Evolutionary conservation across 345 rosid species (phyloP), one percentile per base, ranked within the genome.

Genomic region (Pistacia atlantica): DNA sequence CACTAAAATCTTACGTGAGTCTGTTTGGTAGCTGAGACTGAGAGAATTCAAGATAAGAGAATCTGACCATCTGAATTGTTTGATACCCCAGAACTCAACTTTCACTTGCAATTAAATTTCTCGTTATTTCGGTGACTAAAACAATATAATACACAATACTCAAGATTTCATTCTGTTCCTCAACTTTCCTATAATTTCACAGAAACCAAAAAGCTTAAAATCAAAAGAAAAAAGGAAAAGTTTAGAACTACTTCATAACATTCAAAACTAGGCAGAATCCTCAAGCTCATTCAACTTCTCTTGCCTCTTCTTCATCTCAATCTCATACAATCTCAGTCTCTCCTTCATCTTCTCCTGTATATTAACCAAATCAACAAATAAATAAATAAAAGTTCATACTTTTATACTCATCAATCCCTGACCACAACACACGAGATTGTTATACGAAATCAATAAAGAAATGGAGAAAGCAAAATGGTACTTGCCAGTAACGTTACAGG

Each of bases 321-420:
- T 80, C 85, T 94, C 94, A 77, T 91, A 91, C 63, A 79, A 76
- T 78, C 70, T 87, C 86, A 94, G 81, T 68, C 91, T 82, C 84
- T 94, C 91, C 65, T 92, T 90, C 97, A 89, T 87, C 84, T 79
- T 92, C 90, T 86, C 91, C 97, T 93, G 86, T 70, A 58, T 54
- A 55, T 49, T 55, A 71, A 13, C 13, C 7, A 42, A 42, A 42
- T 38, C 42, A 38, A 42, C 6, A 42, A 42, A 42, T 1, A 42
- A 42, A 42, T 1, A 42, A 42, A 8, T 42, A 8, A 42, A 37
- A 48, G 46, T 10, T 11, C 42, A 51, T 13, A 38, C 9, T n/a
- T 42, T 42, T 42, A 42, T 42, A 42, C 9, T 42, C 46, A 42
- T 8, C 46, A 42, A 42, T 42, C 46, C 46, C 46, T 42, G 46